phyloP scores from a whole-genome alignment of 1,284 basidiomycete species.

The Trametes polyzona region DNA sequence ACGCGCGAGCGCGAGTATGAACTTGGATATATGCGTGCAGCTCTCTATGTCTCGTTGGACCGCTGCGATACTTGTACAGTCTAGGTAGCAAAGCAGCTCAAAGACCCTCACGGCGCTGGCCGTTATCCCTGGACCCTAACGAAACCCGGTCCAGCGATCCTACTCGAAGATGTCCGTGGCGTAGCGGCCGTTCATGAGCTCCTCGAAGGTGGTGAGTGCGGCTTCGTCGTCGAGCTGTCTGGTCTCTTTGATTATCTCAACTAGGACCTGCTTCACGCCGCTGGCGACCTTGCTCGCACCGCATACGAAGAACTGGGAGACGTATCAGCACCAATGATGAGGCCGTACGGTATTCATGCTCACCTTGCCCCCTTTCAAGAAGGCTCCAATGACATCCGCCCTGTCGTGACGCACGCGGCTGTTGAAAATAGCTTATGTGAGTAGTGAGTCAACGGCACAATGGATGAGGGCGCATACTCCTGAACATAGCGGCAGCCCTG shows the following conservation, averaged over 20 bases:
- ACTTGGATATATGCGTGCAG: too few species aligned
- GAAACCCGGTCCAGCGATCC: too few species aligned
- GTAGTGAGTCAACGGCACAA: not conserved
- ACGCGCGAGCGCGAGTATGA: too few species aligned
- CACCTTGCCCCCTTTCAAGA: slow-evolving; percentile 51
- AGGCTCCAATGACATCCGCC: slow-evolving; percentile 39
- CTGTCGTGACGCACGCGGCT: slow-evolving; percentile 52
- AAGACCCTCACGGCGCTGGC: too few species aligned
- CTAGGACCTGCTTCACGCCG: slow-evolving; percentile 40
- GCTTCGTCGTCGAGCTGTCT: slow-evolving; percentile 29
- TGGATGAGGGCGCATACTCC: slow-evolving; percentile 40
- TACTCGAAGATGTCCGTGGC: slow-evolving; percentile 49
- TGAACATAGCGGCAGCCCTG: slow-evolving; percentile 51
- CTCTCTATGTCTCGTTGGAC: too few species aligned
- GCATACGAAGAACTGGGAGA: slow-evolving; percentile 47
- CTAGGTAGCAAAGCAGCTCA: too few species aligned
- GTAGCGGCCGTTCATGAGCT: slow-evolving; percentile 41
- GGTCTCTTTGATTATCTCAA: slow-evolving; percentile 40
- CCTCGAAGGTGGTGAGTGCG: slow-evolving; percentile 34
- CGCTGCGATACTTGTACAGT: too few species aligned
- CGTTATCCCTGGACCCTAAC: too few species aligned
- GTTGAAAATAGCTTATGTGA: slow-evolving; percentile 1
- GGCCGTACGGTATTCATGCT: not conserved
- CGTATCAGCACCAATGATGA: not conserved
- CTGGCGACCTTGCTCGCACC: slow-evolving; percentile 44